Percentiles rank a stretch among this genome's conserved stretches.
Evolutionary conservation across 192 early-diverging fungal species (phyloP).

Genomic region (Diversispora eburnea): DNA sequence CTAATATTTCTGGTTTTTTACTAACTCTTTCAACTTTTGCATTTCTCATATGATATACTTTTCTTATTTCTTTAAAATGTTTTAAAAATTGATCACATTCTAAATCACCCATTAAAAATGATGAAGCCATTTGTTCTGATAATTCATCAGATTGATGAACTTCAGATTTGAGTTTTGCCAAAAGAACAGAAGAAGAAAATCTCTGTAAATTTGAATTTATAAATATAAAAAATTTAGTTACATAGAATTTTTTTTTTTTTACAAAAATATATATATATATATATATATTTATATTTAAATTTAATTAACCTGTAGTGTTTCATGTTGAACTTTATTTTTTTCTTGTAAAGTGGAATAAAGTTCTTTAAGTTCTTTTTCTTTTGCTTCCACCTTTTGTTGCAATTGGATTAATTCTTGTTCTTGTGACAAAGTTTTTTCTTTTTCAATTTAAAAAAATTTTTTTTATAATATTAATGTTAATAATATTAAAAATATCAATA

Average conservation of each 20-base stretch:
- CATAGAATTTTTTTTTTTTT: background rate
- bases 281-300: too few relatives aligned
- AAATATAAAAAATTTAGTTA: background rate
- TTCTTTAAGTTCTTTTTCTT: background rate
- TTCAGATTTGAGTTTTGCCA: constrained; percentile 38
- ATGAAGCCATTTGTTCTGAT: constrained; percentile 43
- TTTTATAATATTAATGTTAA: too few relatives aligned
- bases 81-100: constrained; percentile 45
- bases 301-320: constrained; percentile 9
- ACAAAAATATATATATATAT: too few relatives aligned
- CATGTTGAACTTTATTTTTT: constrained; percentile 24
- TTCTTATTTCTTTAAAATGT: constrained; percentile 45
- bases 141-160: constrained; percentile 42
- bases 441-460: background rate
- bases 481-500: too few relatives aligned
- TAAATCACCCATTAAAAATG: constrained; percentile 41
- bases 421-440: constrained; percentile 26
- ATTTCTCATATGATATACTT: constrained; percentile 48
- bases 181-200: constrained; percentile 36
- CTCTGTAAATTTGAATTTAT: constrained; percentile 28
- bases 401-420: constrained; percentile 25
- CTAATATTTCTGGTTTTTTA: constrained; percentile 24
- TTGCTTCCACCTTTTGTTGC: background rate
- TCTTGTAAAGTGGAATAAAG: constrained; percentile 5
- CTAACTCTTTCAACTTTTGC: constrained; percentile 38